These are phyloP conservation scores for Tricholoma furcatifolium DNA, from an alignment of 768 basidiomycete genomes.

Conservation along the genomic window DNA sequence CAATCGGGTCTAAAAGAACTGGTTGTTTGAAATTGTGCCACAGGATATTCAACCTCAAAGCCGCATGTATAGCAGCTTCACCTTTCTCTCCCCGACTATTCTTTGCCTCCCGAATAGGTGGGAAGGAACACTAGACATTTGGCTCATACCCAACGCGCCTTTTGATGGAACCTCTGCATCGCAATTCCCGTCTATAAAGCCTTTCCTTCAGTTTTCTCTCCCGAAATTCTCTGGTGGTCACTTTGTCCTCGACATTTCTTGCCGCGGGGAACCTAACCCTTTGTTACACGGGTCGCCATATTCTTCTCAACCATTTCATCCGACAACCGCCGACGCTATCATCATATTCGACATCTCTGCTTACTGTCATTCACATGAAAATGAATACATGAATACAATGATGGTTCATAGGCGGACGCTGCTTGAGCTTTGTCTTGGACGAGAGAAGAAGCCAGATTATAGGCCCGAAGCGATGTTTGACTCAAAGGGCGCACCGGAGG, in stretches of 20 bases:
- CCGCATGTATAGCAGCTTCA: neutral
- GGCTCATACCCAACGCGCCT: neutral
- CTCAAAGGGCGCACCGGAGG: neutral
- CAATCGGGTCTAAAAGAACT: too few relatives aligned
- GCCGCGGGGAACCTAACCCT: neutral
- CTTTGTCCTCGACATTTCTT: neutral
- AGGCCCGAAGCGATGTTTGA: neutral
- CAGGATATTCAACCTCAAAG: neutral
- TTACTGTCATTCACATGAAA: neutral
- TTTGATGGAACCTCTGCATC: neutral
- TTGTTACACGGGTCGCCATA: neutral
- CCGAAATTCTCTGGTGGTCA: neutral
- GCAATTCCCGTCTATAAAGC: neutral
- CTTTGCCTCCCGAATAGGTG: neutral
- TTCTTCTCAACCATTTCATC: neutral
- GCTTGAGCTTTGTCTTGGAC: neutral
- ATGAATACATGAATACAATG: neutral
- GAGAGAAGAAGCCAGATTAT: neutral
- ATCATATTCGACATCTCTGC: neutral
- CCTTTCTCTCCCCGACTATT: neutral
- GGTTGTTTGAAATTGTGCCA: neutral
- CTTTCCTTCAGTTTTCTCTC: neutral
- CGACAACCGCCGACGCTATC: neutral
- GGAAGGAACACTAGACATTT: slow-evolving; percentile 1
- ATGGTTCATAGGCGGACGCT: neutral